Evolutionary conservation across 2,329 filamentous ascomycete genomes (phyloP), one percentile per base, ranked within the genome.

Genomic region (Aspergillus caelatus): DNA sequence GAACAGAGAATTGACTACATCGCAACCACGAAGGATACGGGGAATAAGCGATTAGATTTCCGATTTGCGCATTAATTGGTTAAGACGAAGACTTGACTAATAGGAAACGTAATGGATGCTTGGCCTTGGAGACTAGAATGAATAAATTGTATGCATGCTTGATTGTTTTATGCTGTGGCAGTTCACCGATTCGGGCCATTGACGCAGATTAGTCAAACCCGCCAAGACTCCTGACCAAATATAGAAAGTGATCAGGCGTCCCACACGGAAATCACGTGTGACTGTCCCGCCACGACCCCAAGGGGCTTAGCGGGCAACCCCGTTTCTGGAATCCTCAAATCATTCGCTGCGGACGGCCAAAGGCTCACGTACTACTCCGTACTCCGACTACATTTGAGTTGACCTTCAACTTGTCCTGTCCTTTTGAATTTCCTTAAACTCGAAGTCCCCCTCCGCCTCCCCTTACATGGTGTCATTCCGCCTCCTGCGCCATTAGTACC

Each of bases 21-120:
- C 36, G 67, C 63, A 32, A 73, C 69, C 2, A 77, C 74, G 2
- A 71, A 62, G 34, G 75, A 77, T 14, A 65, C 73, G 54, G 77
- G 76, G 11, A 77, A 74, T 56, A 74, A 72, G 61, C 65, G 77
- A 28, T 54, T 78, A 36, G 77, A 78, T 62, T 79, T 78, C 62
- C 67, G 74, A 36, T 78, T 79, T 64, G 73, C 71, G 2, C 71
- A 75, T 64, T 75, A 67, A 28, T 23, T 9, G 6, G 34, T 12
- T 9, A 28, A 48, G 26, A 28, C 11, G 50, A 16, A 23, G 16
- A 6, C 39, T 39, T 46, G 41, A 45, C 50, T 28, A 55, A 55
- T 55, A 55, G 32, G 30, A 55, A 55, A 55, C 32, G 52, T 54
- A 54, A 54, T 54, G 2, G 30, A 54, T 36, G 52, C 52, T 55